These are phyloP conservation scores for Diplodia sapinea DNA, from an alignment of 2,329 filamentous ascomycete species.

Conservation along the genomic window DNA sequence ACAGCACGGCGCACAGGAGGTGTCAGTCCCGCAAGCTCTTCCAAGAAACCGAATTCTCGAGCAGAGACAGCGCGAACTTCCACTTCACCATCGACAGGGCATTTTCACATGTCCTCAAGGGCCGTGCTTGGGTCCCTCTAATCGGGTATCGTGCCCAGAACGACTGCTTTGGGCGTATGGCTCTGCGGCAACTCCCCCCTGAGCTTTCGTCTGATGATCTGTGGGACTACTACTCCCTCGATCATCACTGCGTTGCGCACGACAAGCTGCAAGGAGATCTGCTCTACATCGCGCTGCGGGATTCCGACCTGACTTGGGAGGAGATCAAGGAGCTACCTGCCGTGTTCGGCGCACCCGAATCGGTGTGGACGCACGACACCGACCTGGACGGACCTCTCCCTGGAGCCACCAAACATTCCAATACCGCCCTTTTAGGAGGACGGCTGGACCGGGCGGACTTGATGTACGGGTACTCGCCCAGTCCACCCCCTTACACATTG, in stretches of 20 bases:
- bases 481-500: constrained; percentile 50
- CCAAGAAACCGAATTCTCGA: constrained; percentile 46
- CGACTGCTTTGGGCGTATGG: constrained; percentile 48
- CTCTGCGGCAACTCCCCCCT: constrained; percentile 43
- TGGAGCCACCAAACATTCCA: constrained; percentile 41
- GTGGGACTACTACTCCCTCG: constrained; percentile 50
- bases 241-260: constrained; percentile 50
- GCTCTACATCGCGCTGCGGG: constrained; percentile 49
- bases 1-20: constrained; percentile 47
- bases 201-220: constrained; percentile 44
- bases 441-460: constrained; percentile 44
- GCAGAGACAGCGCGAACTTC: constrained; percentile 47
- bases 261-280: constrained; percentile 51
- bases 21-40: constrained; percentile 49
- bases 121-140: constrained; percentile 50
- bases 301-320: constrained; percentile 49
- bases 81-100: constrained; percentile 44
- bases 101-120: constrained; percentile 46
- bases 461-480: constrained; percentile 51
- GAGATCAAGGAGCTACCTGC: constrained; percentile 47
- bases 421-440: not conserved
- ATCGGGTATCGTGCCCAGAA: constrained; percentile 47
- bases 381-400: constrained; percentile 47
- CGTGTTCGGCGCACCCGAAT: constrained; percentile 42
- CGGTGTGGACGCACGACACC: constrained; percentile 48